Base-by-base conservation (phyloP, 108 stramenopile genomes). In the Seminavis robusta region DNA sequence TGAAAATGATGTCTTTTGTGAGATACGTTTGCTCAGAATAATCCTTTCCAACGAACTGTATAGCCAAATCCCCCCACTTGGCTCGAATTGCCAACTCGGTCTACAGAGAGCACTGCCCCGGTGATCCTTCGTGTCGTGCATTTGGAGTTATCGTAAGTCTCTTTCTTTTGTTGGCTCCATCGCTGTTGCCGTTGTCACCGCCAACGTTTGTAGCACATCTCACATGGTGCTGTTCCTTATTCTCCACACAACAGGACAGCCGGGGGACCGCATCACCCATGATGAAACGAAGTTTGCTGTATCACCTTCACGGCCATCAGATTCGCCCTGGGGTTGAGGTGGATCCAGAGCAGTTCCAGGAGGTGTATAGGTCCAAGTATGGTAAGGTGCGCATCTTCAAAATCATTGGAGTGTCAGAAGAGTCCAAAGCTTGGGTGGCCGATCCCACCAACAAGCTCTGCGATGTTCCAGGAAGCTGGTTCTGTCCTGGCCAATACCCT, bases 381-480 rank as follows among this genome's bases (percentile, higher is more conserved):
- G 95, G 96, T 49, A 94, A 95, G 52, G 98, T 98, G n/a, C 92
- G 98, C 40, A 97, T 99, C 61, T 99, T 59, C 71, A 94, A 93
- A 79, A 88, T 98, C 44, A 40, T 88, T 43, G 76, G 78, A 30
- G 90, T 95, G 4, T 72, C 76, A 19, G 54, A 80, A 57, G 69
- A 90, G 69, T 86, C 83, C 50, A 92, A 87, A 71, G 64, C 52
- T 19, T 95, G 92, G 92, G 87, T 86, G 0, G 74, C 69, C 33
- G 65, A 93, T 43, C 68, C 65, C 7, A 42, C 37, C 16, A 94
- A 95, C 67, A 53, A 79, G 5, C 33, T 68, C 21, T 95, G 95
- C 57, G 95, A 95, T 56, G 76, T 47, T 23, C 76, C 78, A 15
- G 90, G 90, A 26, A 79, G 85, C 38, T 95, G 91, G 91, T 93